Evolutionary conservation across 2,329 filamentous ascomycete genomes (phyloP).

Genomic region (Dothistroma septosporum): DNA sequence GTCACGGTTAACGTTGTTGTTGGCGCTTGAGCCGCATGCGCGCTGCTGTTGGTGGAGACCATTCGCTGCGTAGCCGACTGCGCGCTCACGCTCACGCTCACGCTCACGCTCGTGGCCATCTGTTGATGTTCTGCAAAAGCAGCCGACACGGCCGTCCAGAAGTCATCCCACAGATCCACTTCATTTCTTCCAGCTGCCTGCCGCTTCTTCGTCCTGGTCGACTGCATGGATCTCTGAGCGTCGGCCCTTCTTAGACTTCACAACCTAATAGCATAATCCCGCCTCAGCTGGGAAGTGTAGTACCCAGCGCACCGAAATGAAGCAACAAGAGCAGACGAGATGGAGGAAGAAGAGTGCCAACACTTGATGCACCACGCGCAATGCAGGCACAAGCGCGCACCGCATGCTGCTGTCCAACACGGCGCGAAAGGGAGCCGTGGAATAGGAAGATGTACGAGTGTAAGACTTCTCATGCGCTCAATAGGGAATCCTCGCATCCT

Average conservation of each 20-base stretch:
- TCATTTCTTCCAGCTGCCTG: neutral
- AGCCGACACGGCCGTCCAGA: constrained; percentile 3
- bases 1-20: neutral
- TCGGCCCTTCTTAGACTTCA: neutral
- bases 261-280: neutral
- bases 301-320: neutral
- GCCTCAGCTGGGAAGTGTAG: neutral
- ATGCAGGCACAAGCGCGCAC: neutral
- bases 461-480: neutral
- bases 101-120: neutral
- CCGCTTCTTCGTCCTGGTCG: constrained; percentile 2
- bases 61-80: neutral
- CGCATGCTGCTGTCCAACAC: neutral
- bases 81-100: neutral
- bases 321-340: neutral
- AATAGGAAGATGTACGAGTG: neutral
- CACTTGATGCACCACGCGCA: neutral
- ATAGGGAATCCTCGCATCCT: constrained; percentile 1
- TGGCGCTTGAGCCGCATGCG: neutral
- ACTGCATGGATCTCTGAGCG: neutral
- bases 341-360: neutral
- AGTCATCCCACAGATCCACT: constrained; percentile 1
- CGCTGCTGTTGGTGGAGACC: neutral
- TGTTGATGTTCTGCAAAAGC: constrained; percentile 1
- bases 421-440: constrained; percentile 3